Percentiles rank a stretch among this genome's conserved stretches.
These are phyloP conservation scores for Phoma herbarum DNA, from an alignment of 2,329 filamentous ascomycete genomes.

Conservation along the genomic window DNA sequence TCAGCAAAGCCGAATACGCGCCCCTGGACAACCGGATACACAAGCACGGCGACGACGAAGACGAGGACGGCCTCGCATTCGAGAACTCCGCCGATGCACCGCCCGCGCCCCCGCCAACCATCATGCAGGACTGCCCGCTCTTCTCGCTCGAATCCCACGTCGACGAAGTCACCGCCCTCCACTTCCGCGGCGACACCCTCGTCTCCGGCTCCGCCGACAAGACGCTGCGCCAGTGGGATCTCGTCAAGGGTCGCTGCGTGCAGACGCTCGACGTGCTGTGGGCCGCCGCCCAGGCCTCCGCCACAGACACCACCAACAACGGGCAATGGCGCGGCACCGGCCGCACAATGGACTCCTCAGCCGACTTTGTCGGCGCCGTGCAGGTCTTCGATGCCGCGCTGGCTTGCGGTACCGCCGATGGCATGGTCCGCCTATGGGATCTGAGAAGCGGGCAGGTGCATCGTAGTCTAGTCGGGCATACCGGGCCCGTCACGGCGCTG, in stretches of 20 bases:
- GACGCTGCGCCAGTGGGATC: slow-evolving; percentile 96
- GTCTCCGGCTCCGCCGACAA: slow-evolving; percentile 98
- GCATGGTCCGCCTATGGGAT: slow-evolving; percentile 98
- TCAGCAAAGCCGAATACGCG: slow-evolving; percentile 86
- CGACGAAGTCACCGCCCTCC: slow-evolving; percentile 90
- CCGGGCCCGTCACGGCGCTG: slow-evolving; percentile 89
- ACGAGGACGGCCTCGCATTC: slow-evolving; percentile 71
- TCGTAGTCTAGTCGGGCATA: slow-evolving; percentile 92
- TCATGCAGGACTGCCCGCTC: slow-evolving; percentile 89
- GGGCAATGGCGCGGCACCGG: slow-evolving; percentile 77
- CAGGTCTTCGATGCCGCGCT: slow-evolving; percentile 97
- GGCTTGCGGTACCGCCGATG: slow-evolving; percentile 95
- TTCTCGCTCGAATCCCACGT: slow-evolving; percentile 90
- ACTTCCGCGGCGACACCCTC: slow-evolving; percentile 87
- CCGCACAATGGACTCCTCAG: slow-evolving; percentile 70
- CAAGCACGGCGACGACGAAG: slow-evolving; percentile 52
- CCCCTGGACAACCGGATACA: slow-evolving; percentile 67
- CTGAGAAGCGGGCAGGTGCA: slow-evolving; percentile 96
- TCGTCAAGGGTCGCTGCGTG: slow-evolving; percentile 95
- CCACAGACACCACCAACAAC: slow-evolving; percentile 66
- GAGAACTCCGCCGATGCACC: slow-evolving; percentile 77
- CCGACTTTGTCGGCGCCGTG: slow-evolving; percentile 92
- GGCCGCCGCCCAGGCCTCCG: slow-evolving; percentile 90
- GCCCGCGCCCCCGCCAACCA: slow-evolving; percentile 72
- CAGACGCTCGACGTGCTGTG: slow-evolving; percentile 98